Base-by-base conservation (phyloP, 2,329 filamentous ascomycete species). In the Calonectria honghensis region DNA sequence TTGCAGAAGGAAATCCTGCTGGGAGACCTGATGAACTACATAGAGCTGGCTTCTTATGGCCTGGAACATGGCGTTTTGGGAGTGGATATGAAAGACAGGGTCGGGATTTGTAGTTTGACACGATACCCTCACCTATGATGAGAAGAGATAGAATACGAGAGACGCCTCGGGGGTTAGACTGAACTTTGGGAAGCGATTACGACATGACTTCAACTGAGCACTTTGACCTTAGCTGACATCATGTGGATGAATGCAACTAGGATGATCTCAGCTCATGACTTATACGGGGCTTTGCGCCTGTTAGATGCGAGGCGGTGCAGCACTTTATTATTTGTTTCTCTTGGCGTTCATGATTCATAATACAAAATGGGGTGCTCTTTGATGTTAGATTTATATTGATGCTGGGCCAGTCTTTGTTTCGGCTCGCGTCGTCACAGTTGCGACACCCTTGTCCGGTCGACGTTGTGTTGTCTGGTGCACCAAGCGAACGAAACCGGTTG, bases 1-100 rank as follows among this genome's bases (percentile, higher is more conserved):
- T 76, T 75, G 69, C 81, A 79, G 78, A 76, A 45, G 59, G 64
- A 67, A 48, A 14, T 64, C 68, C 76, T 72, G 4, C 39, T 54
- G 48, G 50, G 59, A 72, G 37, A 54, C 41, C 52, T 74, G 69
- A 68, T 65, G 64, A 45, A 41, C 37, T 66, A 64, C 63, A 32
- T 74, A 48, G 68, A 48, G 61, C 54, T 74, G 68, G 41, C 57
- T 67, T 72, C 31, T 65, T 76, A 45, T 39, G 68, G 68, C 73
- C 65, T 68, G 61, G 63, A 65, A 50, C 75, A 73, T 77, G 79
- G 80, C 79, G 80, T 81, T 81, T 63, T 78, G 51, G 78, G 76
- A 75, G 74, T 71, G 69, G 48, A 71, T 52, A 69, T 70, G 31
- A 68, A 45, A 63, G 75, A 71, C 20, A 29, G 66, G 65, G 73